Base-by-base conservation (phyloP, 1,284 basidiomycete species). In the Ganoderma leucocontextum region DNA sequence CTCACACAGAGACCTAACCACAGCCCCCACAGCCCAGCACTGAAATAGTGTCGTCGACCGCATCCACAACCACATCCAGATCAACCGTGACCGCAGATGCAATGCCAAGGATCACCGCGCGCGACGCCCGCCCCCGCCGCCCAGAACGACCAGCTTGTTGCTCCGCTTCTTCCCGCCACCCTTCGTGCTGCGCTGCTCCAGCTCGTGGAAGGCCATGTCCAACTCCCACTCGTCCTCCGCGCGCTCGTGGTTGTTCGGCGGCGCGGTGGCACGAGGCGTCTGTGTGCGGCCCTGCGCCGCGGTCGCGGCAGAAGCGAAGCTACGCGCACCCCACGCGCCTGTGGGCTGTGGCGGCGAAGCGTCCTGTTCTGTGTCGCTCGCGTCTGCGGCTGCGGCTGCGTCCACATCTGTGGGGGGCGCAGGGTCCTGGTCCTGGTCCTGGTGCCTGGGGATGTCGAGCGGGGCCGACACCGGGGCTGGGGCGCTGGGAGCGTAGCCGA, bases 121-220 rank as follows among this genome's bases (percentile, higher is more conserved):
- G 2, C 72, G 72, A 42, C 78, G 69, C 22, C 71, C 71, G 4
- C 84, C 86, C 44, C 85, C 86, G 35, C 85, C 80, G 1, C 93
- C 92, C 9, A 94, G 81, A 1, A 95, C 85, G 25, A 95, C 89
- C 70, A 95, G 80, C 77, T 81, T 89, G 73, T 87, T 88, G 70
- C 84, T 84, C 72, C 86, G 85, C 80, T 88, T 90, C 85, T 87
- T 90, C 73, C 88, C 82, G 10, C 78, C 78, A 22, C 77, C 78
- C 29, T 78, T 75, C 35, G 80, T 80, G 44, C 78, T 82, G 64
- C 83, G 80, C 72, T 87, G 85, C 80, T 95, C 92, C 47, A 95
- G 83, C 73, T 95, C 93, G 76, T 93, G 89, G 91, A 93, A 96
- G 22, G 91, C 91, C 60, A 85, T 86, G 74, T 95, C 94, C 49